Conservation (phyloP, 495 filamentous ascomycete genomes). For the Penicillium mononematosum region DNA sequence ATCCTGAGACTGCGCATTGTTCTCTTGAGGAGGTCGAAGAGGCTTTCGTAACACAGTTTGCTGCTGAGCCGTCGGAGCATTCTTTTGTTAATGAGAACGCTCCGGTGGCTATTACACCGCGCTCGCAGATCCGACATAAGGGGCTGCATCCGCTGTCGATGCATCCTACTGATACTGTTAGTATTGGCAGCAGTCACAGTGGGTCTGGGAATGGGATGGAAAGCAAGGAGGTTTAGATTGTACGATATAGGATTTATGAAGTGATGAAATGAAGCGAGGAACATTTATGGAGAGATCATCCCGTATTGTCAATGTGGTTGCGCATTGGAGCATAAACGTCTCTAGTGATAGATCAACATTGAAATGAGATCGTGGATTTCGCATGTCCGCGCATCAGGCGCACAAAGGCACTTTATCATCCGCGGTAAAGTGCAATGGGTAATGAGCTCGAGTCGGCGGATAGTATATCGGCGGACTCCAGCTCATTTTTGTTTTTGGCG, state of each 20-base stretch:
- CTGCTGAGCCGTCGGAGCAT: constrained; percentile 13
- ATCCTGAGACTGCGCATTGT: constrained; percentile 53
- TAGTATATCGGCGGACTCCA: not conserved
- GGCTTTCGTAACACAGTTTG: constrained; percentile 34
- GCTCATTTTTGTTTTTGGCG: not conserved
- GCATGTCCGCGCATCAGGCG: not conserved
- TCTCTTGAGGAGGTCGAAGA: constrained; percentile 55
- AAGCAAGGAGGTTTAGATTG: not conserved
- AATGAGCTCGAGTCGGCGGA: not conserved
- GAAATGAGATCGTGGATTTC: too few species aligned
- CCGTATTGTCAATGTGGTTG: not conserved
- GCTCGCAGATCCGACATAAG: constrained; percentile 7
- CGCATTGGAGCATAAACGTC: not conserved
- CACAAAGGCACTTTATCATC: not conserved
- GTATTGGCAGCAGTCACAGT: not conserved
- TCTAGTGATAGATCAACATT: not conserved
- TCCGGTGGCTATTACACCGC: not conserved
- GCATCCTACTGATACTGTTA: constrained; percentile 6
- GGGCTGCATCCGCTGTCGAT: constrained; percentile 14
- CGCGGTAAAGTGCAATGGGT: not conserved
- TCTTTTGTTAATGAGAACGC: not conserved
- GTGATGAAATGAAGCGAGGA: not conserved
- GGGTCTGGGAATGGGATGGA: not conserved
- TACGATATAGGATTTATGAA: constrained; percentile 4
- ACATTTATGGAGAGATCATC: not conserved